Evolutionary conservation across 345 rosid species (phyloP), one percentile per base, ranked within the genome.

Genomic region (Citrus medica): DNA sequence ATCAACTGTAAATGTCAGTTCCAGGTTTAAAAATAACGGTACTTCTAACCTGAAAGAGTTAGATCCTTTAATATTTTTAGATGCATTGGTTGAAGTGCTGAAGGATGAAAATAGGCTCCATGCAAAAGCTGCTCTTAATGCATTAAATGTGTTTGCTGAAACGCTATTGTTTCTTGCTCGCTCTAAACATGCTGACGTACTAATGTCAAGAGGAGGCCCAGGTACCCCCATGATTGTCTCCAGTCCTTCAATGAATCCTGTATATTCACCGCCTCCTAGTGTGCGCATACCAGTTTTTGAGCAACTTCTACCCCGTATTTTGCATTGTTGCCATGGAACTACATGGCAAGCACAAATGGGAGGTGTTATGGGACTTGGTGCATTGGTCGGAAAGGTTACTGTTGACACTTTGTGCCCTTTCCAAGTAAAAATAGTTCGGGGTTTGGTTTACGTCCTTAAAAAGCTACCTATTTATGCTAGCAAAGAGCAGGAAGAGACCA

Each of bases 301-400:
- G 88, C 98, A 96, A 81, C 98, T 96, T 84, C 85, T 96, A 65
- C 98, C 98, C 69, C 98, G 99, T 60, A 97, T 96, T 81, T 83
- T 96, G 81, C 98, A 94, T 85, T 93, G 98, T 85, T 96, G 98
- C 85, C 94, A 92, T 86, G 99, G 99, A 78, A 96, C 89, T 82
- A 90, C 93, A 37, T 96, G 99, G 99, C 98, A 96, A 86, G 93
- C 98, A 51, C 99, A 96, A 81, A 92, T 96, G 92, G 99, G 99
- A 76, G 99, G 98, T 79, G 99, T 96, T 81, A 90, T 94, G 97
- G 98, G 99, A 42, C 91, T 96, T 71, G 97, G 97, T 80, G 97
- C 98, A 74, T 82, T 96, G 83, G 97, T 96, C 63, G 99, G 99
- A 69, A 96, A 94, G 90, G 98, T 94, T 73, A 94, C 98, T 81